phyloP scores from a whole-genome alignment of 2,329 filamentous ascomycete genomes.

The Scedosporium apiospermum region DNA sequence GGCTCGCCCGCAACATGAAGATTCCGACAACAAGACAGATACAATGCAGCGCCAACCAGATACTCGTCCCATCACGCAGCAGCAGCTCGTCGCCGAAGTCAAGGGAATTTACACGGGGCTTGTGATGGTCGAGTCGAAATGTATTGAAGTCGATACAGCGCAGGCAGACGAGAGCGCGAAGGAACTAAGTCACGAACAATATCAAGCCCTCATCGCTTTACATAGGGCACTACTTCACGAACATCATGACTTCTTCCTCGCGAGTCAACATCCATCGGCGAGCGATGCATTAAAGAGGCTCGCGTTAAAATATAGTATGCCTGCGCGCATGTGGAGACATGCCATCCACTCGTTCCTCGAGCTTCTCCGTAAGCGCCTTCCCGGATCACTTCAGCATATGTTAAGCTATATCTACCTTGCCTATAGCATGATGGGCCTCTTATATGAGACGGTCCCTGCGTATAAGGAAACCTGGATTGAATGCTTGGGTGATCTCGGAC shows the following conservation, averaged over 20 bases:
- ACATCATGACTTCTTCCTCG: slow-evolving; percentile 79
- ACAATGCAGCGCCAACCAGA: slow-evolving; percentile 38
- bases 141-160: slow-evolving; percentile 69
- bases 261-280: slow-evolving; percentile 75
- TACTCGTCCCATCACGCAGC: slow-evolving; percentile 61
- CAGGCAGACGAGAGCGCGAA: slow-evolving; percentile 29
- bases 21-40: neutral
- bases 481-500: slow-evolving; percentile 74
- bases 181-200: slow-evolving; percentile 57
- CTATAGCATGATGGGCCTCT: slow-evolving; percentile 79
- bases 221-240: slow-evolving; percentile 76
- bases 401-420: slow-evolving; percentile 80
- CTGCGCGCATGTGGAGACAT: slow-evolving; percentile 87
- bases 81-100: slow-evolving; percentile 72
- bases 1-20: neutral
- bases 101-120: slow-evolving; percentile 76
- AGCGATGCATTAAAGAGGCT: slow-evolving; percentile 57
- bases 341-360: slow-evolving; percentile 83
- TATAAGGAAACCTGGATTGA: slow-evolving; percentile 93
- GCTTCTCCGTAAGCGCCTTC: slow-evolving; percentile 62
- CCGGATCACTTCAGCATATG: slow-evolving; percentile 78
- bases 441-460: slow-evolving; percentile 74
- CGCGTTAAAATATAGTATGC: slow-evolving; percentile 80
- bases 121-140: slow-evolving; percentile 79
- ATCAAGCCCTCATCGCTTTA: slow-evolving; percentile 73